Evolutionary conservation across 163 green algal genomes (phyloP), one percentile per base, ranked within the genome.

Genomic region (Trebouxia gelatinosa): DNA sequence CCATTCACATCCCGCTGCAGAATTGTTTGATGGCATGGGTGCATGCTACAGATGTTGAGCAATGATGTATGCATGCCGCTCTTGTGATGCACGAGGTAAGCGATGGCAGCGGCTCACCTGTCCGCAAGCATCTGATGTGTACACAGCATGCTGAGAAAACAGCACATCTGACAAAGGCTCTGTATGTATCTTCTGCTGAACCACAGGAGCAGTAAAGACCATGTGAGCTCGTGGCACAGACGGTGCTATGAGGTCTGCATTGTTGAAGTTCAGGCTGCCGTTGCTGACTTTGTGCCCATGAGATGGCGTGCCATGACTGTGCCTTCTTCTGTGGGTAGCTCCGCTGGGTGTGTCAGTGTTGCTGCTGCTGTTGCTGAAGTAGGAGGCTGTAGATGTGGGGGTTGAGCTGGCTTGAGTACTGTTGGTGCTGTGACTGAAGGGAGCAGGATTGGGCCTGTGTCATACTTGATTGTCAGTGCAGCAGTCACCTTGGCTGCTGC

Each of bases 191-290:
- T 65, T 78, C 76, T 70, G 38, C 38, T 34, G 31, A 11, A 59
- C 4, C 19, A 74, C 29, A 46, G 77, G 71, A 11, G 72, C 65
- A 2, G 80, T 74, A 9, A 89, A 70, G 21, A 77, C 38, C 85
- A 86, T 88, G 28, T 88, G 77, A 13, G 80, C 68, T 3, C 83
- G 54, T 23, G 74, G 76, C 34, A 87, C 66, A 29, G 85, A 39
- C 35, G 82, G 77, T 37, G 68, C 61, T 26, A 89, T 85, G 21
- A 79, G 5, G 5, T 65, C 57, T 37, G 65, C 70, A 66, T 70
- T 34, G 29, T 72, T 72, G 35, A 72, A 72, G 35, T 72, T 37
- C 19, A 35, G 34, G 68, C 46, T 62, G 43, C 48, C 50, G 46
- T 59, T 77, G 78, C 34, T 70, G 46, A 26, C 43, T 23, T 70